Percentiles rank a stretch among this genome's conserved stretches.
phyloP scores from a whole-genome alignment of 2,329 filamentous ascomycete genomes.

The Epichloe scottii region DNA sequence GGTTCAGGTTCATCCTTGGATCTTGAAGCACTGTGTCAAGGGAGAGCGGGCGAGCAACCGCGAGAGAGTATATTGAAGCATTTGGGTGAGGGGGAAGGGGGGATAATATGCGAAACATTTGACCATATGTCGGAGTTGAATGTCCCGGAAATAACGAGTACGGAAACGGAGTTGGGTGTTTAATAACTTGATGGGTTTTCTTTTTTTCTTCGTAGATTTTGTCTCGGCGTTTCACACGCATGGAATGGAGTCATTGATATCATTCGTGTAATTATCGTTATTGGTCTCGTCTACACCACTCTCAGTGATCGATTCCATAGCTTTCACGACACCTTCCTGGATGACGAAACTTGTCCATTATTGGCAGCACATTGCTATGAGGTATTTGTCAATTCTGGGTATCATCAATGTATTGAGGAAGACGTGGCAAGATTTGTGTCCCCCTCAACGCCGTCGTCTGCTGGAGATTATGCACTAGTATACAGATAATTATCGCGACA shows the following conservation, averaged over 20 bases:
- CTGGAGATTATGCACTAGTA: constrained; percentile 5
- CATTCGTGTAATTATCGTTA: constrained; percentile 6
- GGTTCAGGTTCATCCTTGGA: constrained; percentile 87
- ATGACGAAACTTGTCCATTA: neutral
- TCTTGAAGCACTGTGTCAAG: constrained; percentile 81
- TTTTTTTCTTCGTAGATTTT: neutral
- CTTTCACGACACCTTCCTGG: neutral
- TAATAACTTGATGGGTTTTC: constrained; percentile 2
- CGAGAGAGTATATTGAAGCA: constrained; percentile 27
- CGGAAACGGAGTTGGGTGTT: constrained; percentile 5
- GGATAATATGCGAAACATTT: constrained; percentile 4
- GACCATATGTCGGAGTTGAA: constrained; percentile 4
- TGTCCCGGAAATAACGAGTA: constrained; percentile 4
- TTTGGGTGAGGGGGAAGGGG: constrained; percentile 2
- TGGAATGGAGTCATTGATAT: constrained; percentile 15
- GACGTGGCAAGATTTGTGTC: neutral
- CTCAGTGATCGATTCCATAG: neutral
- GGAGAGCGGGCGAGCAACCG: constrained; percentile 40
- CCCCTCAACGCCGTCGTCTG: neutral
- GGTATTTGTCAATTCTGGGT: neutral
- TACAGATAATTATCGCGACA: neutral
- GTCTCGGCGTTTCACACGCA: constrained; percentile 13
- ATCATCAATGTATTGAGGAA: constrained; percentile 1
- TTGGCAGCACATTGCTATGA: neutral
- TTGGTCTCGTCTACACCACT: neutral